Conservation (phyloP, 257 asterid species). For the Gentiana straminea region DNA sequence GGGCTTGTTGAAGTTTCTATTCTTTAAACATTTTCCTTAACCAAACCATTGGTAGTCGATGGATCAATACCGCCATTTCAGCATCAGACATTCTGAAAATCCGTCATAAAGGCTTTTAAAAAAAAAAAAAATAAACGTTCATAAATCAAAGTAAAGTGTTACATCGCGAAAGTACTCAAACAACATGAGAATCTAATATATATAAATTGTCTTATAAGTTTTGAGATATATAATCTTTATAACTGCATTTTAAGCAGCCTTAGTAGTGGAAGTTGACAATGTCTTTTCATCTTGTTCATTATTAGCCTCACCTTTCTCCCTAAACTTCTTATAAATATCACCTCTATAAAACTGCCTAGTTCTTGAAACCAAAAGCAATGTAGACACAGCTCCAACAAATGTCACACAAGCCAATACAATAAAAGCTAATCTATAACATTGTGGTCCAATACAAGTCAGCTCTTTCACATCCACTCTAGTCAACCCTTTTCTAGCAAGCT, state of each 20-base stretch:
- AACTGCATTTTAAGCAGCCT: background rate
- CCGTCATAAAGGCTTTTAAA: background rate
- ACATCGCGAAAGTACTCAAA: background rate
- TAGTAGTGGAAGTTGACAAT: background rate
- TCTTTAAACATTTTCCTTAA: too few relatives aligned
- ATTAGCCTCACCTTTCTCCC: constrained; percentile 27
- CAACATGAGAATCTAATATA: background rate
- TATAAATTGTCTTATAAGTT: background rate
- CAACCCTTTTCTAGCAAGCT: constrained; percentile 42
- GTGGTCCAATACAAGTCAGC: constrained; percentile 44
- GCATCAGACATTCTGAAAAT: constrained; percentile 13
- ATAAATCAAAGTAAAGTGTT: background rate
- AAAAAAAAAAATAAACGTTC: too few relatives aligned
- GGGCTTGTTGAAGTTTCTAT: too few relatives aligned
- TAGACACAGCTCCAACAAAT: constrained; percentile 46
- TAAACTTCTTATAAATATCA: constrained; percentile 62
- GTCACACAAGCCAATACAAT: constrained; percentile 39
- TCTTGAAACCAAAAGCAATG: constrained; percentile 49
- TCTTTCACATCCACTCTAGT: constrained; percentile 41
- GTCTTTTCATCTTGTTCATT: constrained; percentile 19
- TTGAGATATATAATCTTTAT: background rate
- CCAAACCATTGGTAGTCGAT: too few relatives aligned
- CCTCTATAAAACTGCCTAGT: constrained; percentile 51
- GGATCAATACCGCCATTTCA: constrained; percentile 66
- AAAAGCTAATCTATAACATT: constrained; percentile 44